Base-by-base conservation (phyloP, 139 green algal genomes). In the Chlamydomonas incerta region DNA sequence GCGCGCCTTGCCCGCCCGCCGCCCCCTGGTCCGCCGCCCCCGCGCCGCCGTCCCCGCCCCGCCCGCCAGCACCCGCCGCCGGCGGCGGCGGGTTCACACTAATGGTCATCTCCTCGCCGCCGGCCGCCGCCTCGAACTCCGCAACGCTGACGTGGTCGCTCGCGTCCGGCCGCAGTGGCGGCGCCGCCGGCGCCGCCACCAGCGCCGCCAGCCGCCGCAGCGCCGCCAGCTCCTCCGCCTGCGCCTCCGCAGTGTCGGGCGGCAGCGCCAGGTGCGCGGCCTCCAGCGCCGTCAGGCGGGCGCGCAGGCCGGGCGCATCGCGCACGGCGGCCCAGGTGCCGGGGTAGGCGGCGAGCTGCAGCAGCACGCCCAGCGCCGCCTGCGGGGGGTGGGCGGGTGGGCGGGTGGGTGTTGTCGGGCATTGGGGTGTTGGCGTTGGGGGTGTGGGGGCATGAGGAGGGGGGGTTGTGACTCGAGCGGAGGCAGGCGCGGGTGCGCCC, bases 361-460 rank as follows among this genome's bases (percentile, higher is more conserved):
- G 35, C 55, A 91, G 69, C 71, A 90, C 72, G 31, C 68, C 72
- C 72, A 95, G 34, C 2, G 90, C 87, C 24, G 87, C 92, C 21
- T 85, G 62, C 0, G 41, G 8, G 41, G 41, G 41, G 41, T 13
- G 8, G 41, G 41, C 5, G 41, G 41, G 41, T 13, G 41, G 8
- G 41, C 41, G 41, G 41, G 8, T 13, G 41, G 41, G 41, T 50
- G 41, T n/a, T n/a, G n/a, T n/a, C n/a, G n/a, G n/a, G n/a, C n/a
- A n/a, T n/a, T n/a, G 8, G 41, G 41, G 41, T 8, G 41, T 50
- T 5, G 6, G 41, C 41, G 41, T 8, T 50, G 41, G 5, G 41
- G 6, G 41, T 50, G 41, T 50, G 41, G 6, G 41, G 5, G 41
- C 41, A 50, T 50, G 41, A 50, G 8, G n/a, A n/a, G n/a, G n/a